A percentile compares a stretch with the other conserved stretches of the same genome.
Evolutionary conservation across 805 yeast genomes (phyloP).

Genomic region (Yamadazyma sp.): DNA sequence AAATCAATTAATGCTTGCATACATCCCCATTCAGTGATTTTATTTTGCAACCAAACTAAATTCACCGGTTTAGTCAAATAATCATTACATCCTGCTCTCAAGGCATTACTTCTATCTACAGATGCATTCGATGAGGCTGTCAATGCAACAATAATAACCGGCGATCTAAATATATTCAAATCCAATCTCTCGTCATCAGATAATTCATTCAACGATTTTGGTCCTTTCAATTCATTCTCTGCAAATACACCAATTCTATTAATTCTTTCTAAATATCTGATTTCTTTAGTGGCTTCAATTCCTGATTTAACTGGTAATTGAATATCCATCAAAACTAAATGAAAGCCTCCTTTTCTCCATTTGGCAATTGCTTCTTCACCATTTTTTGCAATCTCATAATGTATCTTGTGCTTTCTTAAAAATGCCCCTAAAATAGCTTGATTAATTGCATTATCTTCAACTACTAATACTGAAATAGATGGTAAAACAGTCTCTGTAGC

Average conservation of each 20-base stretch:
- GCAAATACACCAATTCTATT: conserved; percentile 74
- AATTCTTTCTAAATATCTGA: conserved; percentile 75
- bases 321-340: conserved; percentile 93
- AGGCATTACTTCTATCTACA: conserved; percentile 83
- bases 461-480: conserved; percentile 84
- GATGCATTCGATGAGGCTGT: conserved; percentile 84
- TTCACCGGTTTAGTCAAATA: conserved; percentile 95
- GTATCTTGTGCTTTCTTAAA: conserved; percentile 78
- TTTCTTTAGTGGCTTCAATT: conserved; percentile 89
- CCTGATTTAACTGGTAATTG: conserved; percentile 97
- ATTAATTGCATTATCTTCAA: conserved; percentile 94
- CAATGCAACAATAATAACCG: conserved; percentile 96
- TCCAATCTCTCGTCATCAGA: conserved; percentile 56
- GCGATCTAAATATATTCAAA: conserved; percentile 68
- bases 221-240: conserved; percentile 30
- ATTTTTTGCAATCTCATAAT: conserved; percentile 81
- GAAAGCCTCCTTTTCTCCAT: conserved; percentile 94
- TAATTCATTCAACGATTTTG: conserved; percentile 19
- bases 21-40: conserved; percentile 97
- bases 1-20: conserved; percentile 97
- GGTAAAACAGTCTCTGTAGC: conserved; percentile 71
- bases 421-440: conserved; percentile 89
- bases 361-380: conserved; percentile 94
- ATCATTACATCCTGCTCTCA: conserved; percentile 97
- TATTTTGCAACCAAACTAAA: conserved; percentile 87